Conservation (phyloP, 2,329 filamentous ascomycete species). For the Colletotrichum sp. region DNA sequence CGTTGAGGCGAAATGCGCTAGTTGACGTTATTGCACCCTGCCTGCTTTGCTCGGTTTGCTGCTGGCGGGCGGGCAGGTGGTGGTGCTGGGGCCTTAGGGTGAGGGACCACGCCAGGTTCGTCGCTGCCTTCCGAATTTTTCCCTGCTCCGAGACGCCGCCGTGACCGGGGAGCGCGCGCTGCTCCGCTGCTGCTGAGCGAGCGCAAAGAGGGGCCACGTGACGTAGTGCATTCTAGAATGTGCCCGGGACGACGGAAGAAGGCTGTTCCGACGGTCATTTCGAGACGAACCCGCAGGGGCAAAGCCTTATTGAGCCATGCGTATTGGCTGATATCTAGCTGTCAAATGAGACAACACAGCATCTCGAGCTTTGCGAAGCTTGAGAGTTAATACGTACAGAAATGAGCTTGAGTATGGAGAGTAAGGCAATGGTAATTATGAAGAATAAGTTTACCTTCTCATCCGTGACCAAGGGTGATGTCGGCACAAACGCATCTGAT, state of each 20-base stretch:
- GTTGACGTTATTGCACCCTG: slow-evolving; percentile 14
- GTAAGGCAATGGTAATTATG: accelerated
- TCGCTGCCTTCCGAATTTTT: slow-evolving; percentile 22
- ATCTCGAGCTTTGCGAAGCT: background rate
- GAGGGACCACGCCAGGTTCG: background rate
- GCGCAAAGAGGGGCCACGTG: background rate
- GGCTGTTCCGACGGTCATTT: background rate
- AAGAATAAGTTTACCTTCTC: background rate
- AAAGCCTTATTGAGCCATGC: background rate
- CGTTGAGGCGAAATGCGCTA: slow-evolving; percentile 20
- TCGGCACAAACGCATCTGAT: background rate
- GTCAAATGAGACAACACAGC: background rate
- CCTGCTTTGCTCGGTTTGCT: background rate
- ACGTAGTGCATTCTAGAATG: background rate
- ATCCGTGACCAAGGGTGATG: background rate
- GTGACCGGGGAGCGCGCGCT: background rate
- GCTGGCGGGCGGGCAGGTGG: background rate
- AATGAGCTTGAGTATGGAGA: background rate
- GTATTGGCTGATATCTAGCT: background rate
- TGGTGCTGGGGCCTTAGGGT: background rate
- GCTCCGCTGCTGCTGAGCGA: background rate
- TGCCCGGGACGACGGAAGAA: background rate
- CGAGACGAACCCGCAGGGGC: background rate
- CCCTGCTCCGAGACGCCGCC: slow-evolving; percentile 9
- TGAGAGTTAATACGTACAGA: background rate